Conservation (phyloP, 306 rosid genomes). For the Bauhinia variegata region DNA sequence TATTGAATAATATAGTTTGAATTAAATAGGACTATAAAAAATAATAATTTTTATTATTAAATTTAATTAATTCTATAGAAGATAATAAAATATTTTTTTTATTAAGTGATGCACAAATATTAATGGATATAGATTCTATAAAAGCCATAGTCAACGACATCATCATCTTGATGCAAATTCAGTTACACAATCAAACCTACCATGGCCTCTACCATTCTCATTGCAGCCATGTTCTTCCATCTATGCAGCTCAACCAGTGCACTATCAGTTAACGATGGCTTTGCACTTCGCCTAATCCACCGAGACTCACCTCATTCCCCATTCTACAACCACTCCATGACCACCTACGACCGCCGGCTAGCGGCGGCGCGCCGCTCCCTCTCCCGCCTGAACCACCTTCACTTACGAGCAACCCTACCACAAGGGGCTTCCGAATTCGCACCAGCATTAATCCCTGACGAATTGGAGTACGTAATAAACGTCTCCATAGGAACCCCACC, state of each 20-base stretch:
- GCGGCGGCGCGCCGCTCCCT: slow-evolving; percentile 16
- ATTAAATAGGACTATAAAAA: too few relatives aligned
- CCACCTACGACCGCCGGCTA: slow-evolving; percentile 5
- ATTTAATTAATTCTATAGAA: too few relatives aligned
- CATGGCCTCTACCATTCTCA: neutral
- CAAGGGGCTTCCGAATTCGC: neutral
- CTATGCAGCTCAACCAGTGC: neutral
- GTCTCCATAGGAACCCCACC: neutral
- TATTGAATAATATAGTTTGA: too few relatives aligned
- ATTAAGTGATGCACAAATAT: too few relatives aligned
- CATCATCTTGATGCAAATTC: neutral
- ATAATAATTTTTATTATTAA: too few relatives aligned
- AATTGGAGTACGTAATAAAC: neutral
- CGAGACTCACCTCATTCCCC: slow-evolving; percentile 36
- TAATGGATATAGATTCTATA: too few relatives aligned
- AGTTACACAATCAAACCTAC: neutral
- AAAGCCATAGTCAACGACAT: too few relatives aligned
- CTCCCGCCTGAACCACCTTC: slow-evolving; percentile 9
- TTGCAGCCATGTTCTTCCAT: slow-evolving; percentile 5
- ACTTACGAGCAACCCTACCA: neutral
- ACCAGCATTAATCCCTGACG: neutral
- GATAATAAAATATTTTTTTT: too few relatives aligned
- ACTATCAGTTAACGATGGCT: slow-evolving; percentile 9
- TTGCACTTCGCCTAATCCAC: slow-evolving; percentile 21
- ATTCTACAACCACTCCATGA: slow-evolving; percentile 27